Percentiles rank a stretch among this genome's conserved stretches.
These are phyloP conservation scores for Sphaerobolus stellatus DNA, from an alignment of 1,284 basidiomycete genomes.

Conservation along the genomic window DNA sequence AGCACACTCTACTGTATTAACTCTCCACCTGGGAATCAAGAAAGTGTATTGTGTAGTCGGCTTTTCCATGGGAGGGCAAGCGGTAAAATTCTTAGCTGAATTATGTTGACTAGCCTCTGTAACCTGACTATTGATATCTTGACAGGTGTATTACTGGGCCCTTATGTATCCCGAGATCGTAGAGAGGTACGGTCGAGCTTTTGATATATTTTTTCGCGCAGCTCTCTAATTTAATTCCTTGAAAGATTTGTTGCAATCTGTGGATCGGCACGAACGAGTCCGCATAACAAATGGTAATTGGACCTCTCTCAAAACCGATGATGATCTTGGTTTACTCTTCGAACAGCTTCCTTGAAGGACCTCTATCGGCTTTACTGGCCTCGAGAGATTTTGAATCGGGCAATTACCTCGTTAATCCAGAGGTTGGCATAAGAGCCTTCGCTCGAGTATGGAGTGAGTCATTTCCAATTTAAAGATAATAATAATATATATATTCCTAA, in stretches of 20 bases:
- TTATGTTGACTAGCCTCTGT: background rate
- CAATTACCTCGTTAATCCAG: conserved; percentile 48
- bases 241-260: conserved; percentile 52
- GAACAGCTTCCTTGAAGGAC: conserved; percentile 57
- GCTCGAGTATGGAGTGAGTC: conserved; percentile 49
- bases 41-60: conserved; percentile 53
- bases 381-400: conserved; percentile 59
- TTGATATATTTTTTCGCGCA: background rate
- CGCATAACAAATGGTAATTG: conserved; percentile 55
- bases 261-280: conserved; percentile 59
- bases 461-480: background rate
- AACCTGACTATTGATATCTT: background rate
- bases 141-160: conserved; percentile 60
- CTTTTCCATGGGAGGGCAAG: conserved; percentile 65
- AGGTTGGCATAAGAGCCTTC: conserved; percentile 53
- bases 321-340: background rate
- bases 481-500: background rate
- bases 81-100: conserved; percentile 31
- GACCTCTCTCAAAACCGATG: background rate
- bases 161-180: conserved; percentile 59
- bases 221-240: background rate
- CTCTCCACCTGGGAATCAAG: conserved; percentile 45
- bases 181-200: conserved; percentile 25
- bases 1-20: conserved; percentile 57
- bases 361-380: conserved; percentile 51